Evolutionary conservation across 345 rosid genomes (phyloP).

Genomic region (Syzygium aqueum): DNA sequence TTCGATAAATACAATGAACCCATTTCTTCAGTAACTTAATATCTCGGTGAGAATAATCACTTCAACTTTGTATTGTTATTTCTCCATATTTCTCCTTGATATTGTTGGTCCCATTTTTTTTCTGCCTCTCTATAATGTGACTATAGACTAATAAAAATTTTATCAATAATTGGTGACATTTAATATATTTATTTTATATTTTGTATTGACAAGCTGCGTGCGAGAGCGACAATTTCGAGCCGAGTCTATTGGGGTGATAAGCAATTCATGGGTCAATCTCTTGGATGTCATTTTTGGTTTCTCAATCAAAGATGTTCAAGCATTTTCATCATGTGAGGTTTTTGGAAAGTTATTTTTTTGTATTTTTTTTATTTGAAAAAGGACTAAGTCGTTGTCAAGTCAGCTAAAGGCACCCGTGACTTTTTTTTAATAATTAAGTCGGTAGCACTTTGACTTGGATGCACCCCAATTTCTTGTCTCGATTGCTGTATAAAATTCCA

Average conservation of each 20-base stretch:
- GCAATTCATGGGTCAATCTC: background rate
- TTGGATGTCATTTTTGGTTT: background rate
- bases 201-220: background rate
- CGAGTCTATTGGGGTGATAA: background rate
- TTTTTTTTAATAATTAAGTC: background rate
- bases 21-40: background rate
- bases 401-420: constrained; percentile 5
- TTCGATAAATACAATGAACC: background rate
- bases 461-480: background rate
- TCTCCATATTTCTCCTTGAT: background rate
- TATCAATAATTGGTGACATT: background rate
- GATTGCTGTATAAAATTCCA: background rate
- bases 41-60: background rate
- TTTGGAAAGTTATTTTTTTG: background rate
- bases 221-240: background rate
- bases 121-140: background rate
- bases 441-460: background rate
- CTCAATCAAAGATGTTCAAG: background rate
- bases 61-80: rapidly evolving
- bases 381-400: background rate
- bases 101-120: background rate
- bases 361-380: too few relatives aligned
- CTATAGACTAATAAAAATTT: rapidly evolving
- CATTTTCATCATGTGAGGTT: background rate
- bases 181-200: background rate